Evolutionary conservation across 331 rosid species (phyloP), one percentile per base, ranked within the genome.

Genomic region (Ulmus americana): DNA sequence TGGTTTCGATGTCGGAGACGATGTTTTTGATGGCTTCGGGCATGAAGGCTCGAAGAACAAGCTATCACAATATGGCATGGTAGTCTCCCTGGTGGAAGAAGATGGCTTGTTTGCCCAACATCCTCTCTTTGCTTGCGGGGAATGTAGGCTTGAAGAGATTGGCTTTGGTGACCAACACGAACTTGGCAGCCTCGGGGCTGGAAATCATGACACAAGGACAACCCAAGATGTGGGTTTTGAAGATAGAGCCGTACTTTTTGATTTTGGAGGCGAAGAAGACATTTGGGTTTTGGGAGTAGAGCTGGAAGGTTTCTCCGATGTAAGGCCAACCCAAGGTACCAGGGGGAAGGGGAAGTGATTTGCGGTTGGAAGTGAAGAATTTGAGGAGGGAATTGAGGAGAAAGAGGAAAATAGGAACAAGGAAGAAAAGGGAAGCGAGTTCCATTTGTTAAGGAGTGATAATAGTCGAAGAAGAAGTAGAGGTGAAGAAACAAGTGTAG

Each of bases 131-230:
- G 68, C 95, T 87, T 0, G 88, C 85, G 0, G 97, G 95, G 51
- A 85, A 90, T 69, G 95, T 90, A 15, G 97, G 95, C 74, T 90
- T 90, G 78, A 90, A 90, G 1, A 90, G 87, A 13, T 81, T 82
- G 45, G 90, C 80, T 60, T 60, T 80, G 8, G 79, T 83, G 8
- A 70, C 76, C 1, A 87, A 85, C 45, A 90, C 97, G 64, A 90
- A 83, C 43, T 82, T 90, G 0, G 90, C 97, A 7, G 92, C 97
- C 43, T 87, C 90, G 0, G 95, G 95, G 60, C 87, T 87, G 0
- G 95, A 83, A 62, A 85, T 82, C 97, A 90, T 90, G 67, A 90
- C 90, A n/a, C 95, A 90, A 5, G 95, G 97, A 61, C 97, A 90
- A 6, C 97, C 97, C 70, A 90, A 56, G 76, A 90, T 87, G 95